phyloP scores from a whole-genome alignment of 176 grass and related monocot species.

The Eleusine coracana region DNA sequence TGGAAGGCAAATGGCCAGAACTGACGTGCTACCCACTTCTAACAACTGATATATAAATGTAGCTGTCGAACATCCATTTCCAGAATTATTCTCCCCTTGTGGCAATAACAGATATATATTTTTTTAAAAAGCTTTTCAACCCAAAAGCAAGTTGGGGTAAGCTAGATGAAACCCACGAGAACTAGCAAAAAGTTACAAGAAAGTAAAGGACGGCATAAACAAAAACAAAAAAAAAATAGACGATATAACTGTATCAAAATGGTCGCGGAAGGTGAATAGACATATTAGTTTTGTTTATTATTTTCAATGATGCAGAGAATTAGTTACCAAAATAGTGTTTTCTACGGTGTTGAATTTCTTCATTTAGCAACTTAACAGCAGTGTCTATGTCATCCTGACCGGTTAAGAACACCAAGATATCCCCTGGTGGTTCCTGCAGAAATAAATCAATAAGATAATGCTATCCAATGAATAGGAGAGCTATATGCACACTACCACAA shows the following conservation, averaged over 20 bases:
- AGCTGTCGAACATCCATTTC: not conserved
- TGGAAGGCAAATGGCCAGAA: not conserved
- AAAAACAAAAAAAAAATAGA: not conserved
- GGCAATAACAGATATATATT: not conserved
- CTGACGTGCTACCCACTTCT: not conserved
- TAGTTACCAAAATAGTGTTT: conserved; percentile 60
- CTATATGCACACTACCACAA: not conserved
- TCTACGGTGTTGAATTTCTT: conserved; percentile 58
- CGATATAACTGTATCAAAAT: not conserved
- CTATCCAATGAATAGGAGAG: not conserved
- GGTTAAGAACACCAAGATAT: conserved; percentile 94
- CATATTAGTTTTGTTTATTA: conserved; percentile 28
- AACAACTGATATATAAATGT: not conserved
- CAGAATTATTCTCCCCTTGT: not conserved
- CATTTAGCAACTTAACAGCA: conserved; percentile 74
- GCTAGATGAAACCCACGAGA: not conserved
- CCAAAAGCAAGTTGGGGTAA: not conserved
- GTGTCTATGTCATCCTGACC: conserved; percentile 96
- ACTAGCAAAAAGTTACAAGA: not conserved
- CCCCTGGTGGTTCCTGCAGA: conserved; percentile 79
- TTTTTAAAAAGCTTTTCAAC: not conserved
- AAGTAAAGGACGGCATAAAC: not conserved
- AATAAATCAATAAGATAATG: conserved; percentile 3
- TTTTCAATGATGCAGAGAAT: conserved; percentile 15
- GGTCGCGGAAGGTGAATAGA: not conserved